Evolutionary conservation across 2,329 filamentous ascomycete species (phyloP).

Genomic region (Fusarium sp.): DNA sequence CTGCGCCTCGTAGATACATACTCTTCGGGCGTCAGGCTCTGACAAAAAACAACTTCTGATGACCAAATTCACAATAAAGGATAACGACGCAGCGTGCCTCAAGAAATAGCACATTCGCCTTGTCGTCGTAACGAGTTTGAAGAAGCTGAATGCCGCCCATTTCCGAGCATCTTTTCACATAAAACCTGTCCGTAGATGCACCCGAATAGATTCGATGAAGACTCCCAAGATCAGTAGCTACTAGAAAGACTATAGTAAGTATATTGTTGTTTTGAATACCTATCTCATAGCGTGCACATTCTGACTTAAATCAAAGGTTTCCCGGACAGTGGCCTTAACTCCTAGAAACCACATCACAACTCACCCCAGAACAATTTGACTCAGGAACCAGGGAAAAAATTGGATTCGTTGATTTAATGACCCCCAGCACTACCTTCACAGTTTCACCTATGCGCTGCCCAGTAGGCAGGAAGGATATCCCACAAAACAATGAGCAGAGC

Average conservation of each 20-base stretch:
- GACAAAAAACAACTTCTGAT: neutral
- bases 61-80: neutral
- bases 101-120: conserved; percentile 18
- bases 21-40: conserved; percentile 27
- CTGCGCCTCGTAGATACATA: conserved; percentile 31
- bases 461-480: conserved; percentile 1
- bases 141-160: conserved; percentile 1
- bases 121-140: conserved; percentile 5
- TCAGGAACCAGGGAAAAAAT: neutral
- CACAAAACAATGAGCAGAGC: conserved; percentile 1
- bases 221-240: neutral
- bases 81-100: neutral
- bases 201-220: neutral
- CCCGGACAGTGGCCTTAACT: conserved; percentile 1
- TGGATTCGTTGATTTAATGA: conserved; percentile 3
- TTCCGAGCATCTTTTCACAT: conserved; percentile 6
- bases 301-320: conserved; percentile 3
- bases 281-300: neutral
- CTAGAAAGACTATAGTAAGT: neutral
- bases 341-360: conserved; percentile 11
- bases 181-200: conserved; percentile 26
- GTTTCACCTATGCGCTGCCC: conserved; percentile 5
- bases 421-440: conserved; percentile 2
- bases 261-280: neutral
- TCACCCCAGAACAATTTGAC: neutral